Base-by-base conservation (phyloP, 1,284 basidiomycete genomes). In the Ceratobasidium sp. region DNA sequence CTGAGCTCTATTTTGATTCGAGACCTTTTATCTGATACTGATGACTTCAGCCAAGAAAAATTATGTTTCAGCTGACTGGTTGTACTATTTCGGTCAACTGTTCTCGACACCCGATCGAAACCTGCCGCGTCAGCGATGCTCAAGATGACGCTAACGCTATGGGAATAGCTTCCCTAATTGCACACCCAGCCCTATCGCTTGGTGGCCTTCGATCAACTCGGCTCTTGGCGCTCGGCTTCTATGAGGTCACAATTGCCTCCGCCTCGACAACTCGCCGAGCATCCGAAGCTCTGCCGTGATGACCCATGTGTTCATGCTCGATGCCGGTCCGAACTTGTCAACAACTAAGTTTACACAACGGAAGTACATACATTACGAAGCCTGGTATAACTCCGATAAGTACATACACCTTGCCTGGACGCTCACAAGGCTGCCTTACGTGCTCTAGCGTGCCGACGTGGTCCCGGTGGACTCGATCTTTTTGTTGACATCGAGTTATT, bases 241-340 rank as follows among this genome's bases (percentile, higher is more conserved):
- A 62, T 42, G 17, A 15, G 33, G 40, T 28, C 38, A 17, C 33
- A n/a, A 62, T 20, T n/a, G 13, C 38, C 40, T 40, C 59, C n/a
- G 38, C n/a, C 26, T 62, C 59, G 59, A 62, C 38, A 62, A 62
- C 59, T 62, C 38, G 38, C 59, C 59, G 59, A 62, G 33, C 33
- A 17, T 62, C 59, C 59, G 59, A 62, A 62, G 38, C 59, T 62
- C 28, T 62, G 59, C 59, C 59, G 59, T n/a, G 33, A 42, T 62
- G 10, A 7, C 59, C 15, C 33, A 62, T 38, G 17, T 20, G 38
- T 42, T 1, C 59, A 17, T 5, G n/a, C 33, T 42, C 33, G 38
- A 17, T n/a, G 17, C 7, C 40, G 15, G 12, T 33, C 12, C 26
- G 17, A 42, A 42, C 33, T 38, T 62, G 15, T 62, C n/a, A 17